Base-by-base conservation (phyloP, 2,329 filamentous ascomycete genomes). In the Plenodomus biglobosus region DNA sequence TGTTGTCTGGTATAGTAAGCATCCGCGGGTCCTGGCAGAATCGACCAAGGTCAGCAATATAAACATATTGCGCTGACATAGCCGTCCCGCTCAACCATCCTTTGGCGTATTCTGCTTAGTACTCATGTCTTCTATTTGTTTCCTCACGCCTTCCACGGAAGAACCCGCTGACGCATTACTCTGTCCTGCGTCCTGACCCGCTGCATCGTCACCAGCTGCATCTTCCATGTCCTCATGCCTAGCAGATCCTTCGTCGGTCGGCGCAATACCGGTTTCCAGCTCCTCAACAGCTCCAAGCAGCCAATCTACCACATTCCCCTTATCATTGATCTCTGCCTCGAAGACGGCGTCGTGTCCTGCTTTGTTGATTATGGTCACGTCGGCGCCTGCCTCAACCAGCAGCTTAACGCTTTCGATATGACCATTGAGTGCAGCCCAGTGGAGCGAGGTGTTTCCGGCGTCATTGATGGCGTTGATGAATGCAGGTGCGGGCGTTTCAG, bases 361-460 rank as follows among this genome's bases (percentile, higher is more conserved):
- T 66, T 86, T 83, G 68, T 97, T 97, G 65, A 85, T 85, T 24
- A 90, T 76, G 10, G 85, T 85, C 3, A 91, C 85, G 49, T 90
- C 86, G 1, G 91, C 91, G 2, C 90, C 91, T 2, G 84, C 78
- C 38, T 85, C 84, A 1, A 96, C 78, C 11, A 99, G 80, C 0
- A 85, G 74, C 75, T 92, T 88, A 6, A 96, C 90, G 3, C 85
- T 83, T 5, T 86, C 82, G 2, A 97, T 76, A 64, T 96, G 92
- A 1, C 92, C 92, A 45, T 95, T 94, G 46, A 96, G 76, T 0
- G 90, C 88, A 0, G 92, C 92, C 92, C 92, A 97, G 75, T 99
- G 94, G 48, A 99, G 78, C 0, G 90, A 83, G 1, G 92, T 96
- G 75, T 96, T 97, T 38, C 91, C 92, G 38, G 88, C 86, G 53